A percentile compares a stretch with the other conserved stretches of the same genome.
Conservation (phyloP, 306 rosid genomes). For the Pterocarpus santalinus region DNA sequence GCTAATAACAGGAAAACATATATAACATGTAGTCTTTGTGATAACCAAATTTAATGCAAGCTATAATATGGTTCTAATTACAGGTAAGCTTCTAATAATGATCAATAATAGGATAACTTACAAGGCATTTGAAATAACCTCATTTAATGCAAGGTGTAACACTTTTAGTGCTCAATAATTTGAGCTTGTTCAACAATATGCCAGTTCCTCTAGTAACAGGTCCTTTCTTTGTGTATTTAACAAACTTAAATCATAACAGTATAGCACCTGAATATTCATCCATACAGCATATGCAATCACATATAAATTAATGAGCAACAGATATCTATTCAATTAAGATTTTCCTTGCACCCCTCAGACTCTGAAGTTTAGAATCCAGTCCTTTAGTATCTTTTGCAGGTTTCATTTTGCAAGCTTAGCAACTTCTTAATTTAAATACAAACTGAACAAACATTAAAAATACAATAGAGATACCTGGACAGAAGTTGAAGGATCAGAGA, state of each 20-base stretch:
- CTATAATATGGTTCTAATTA: slow-evolving; percentile 15
- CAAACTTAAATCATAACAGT: slow-evolving; percentile 19
- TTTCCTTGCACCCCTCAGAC: neutral
- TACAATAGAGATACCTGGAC: slow-evolving; percentile 73
- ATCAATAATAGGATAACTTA: neutral
- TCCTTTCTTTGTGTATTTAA: neutral
- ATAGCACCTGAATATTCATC: slow-evolving; percentile 30
- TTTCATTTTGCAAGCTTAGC: slow-evolving; percentile 1
- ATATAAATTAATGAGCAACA: neutral
- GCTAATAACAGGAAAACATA: neutral
- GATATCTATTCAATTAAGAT: neutral
- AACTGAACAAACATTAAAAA: slow-evolving; percentile 32
- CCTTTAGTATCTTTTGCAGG: neutral
- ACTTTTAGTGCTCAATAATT: neutral
- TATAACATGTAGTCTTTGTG: neutral
- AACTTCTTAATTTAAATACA: slow-evolving; percentile 1
- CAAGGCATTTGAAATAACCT: neutral
- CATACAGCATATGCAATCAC: slow-evolving; percentile 4
- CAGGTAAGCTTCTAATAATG: slow-evolving; percentile 21
- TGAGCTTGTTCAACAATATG: slow-evolving; percentile 12
- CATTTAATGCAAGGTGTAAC: slow-evolving; percentile 19
- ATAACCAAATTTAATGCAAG: slow-evolving; percentile 11
- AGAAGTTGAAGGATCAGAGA: slow-evolving; percentile 71
- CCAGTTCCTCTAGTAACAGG: neutral
- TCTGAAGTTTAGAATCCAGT: neutral